Conservation (phyloP, 2,329 filamentous ascomycete species). For the Pseudocercospora cruenta region DNA sequence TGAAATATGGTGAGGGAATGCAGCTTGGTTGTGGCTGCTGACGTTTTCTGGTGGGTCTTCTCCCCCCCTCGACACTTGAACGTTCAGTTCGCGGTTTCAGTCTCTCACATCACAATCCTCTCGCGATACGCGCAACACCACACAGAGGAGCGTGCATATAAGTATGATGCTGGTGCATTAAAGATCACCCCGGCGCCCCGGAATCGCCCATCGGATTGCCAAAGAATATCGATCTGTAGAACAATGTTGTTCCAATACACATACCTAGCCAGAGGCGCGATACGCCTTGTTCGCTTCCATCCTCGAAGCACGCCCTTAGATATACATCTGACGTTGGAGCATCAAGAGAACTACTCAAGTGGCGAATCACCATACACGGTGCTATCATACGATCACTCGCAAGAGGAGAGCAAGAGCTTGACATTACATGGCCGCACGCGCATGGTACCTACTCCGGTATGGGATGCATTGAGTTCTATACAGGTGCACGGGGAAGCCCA, state of each 20-base stretch:
- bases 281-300: constrained; percentile 21
- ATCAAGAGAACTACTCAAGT: constrained; percentile 14
- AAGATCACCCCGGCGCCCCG: too few relatives aligned
- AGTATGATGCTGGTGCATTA: too few relatives aligned
- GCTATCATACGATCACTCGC: constrained; percentile 6
- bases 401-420: constrained; percentile 13
- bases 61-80: too few relatives aligned
- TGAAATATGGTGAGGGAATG: not conserved
- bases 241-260: constrained; percentile 24
- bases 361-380: constrained; percentile 12
- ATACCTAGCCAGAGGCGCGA: constrained; percentile 14
- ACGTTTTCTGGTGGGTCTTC: too few relatives aligned
- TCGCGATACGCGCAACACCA: too few relatives aligned
- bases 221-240: not conserved
- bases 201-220: too few relatives aligned
- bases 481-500: not conserved
- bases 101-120: not conserved
- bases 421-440: constrained; percentile 22
- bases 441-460: constrained; percentile 13
- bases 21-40: too few relatives aligned
- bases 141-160: not conserved
- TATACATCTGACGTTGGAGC: constrained; percentile 18
- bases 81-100: not conserved
- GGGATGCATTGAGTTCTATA: constrained; percentile 13
- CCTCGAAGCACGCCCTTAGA: constrained; percentile 12